Percentiles rank a stretch among this genome's conserved stretches.
phyloP scores from a whole-genome alignment of 2,329 filamentous ascomycete species.

The Aspergillus ochraceoroseus region DNA sequence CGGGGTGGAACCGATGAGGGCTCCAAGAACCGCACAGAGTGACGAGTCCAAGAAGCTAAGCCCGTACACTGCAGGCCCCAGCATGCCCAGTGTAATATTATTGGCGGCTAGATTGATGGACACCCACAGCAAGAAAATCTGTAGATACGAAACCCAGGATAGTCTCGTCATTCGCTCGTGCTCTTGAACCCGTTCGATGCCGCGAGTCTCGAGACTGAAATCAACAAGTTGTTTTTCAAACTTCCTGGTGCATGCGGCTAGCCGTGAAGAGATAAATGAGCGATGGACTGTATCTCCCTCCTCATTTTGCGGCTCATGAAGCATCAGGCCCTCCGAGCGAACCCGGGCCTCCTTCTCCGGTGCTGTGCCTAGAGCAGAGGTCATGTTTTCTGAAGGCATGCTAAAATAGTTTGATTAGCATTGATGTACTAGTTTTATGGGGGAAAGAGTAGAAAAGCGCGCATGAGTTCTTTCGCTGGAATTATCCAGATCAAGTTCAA shows the following conservation, averaged over 20 bases:
- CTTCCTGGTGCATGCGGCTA: conserved; percentile 30
- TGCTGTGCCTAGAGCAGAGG: conserved; percentile 27
- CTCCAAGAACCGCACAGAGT: conserved; percentile 55
- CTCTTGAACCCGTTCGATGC: conserved; percentile 55
- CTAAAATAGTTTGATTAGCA: conserved; percentile 27
- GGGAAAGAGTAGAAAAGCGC: conserved; percentile 23
- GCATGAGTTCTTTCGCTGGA: conserved; percentile 46
- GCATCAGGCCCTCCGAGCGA: conserved; percentile 13
- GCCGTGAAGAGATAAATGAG: conserved; percentile 22
- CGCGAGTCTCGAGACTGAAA: conserved; percentile 53
- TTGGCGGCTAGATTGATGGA: conserved; percentile 60
- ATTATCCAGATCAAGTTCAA: conserved; percentile 46
- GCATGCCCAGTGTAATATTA: conserved; percentile 61
- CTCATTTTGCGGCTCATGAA: conserved; percentile 17
- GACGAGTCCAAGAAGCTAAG: conserved; percentile 56
- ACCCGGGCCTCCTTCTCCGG: conserved; percentile 22
- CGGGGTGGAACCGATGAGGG: conserved; percentile 51
- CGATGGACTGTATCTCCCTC: conserved; percentile 14
- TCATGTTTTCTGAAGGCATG: conserved; percentile 31
- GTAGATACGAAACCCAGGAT: conserved; percentile 50
- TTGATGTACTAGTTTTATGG: neutral
- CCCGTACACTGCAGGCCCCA: conserved; percentile 56
- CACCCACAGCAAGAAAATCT: conserved; percentile 57
- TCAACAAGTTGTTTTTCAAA: conserved; percentile 42
- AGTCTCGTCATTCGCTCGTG: conserved; percentile 52